Conservation (phyloP, 192 early-diverging fungal species). For the Mortierella antarctica region DNA sequence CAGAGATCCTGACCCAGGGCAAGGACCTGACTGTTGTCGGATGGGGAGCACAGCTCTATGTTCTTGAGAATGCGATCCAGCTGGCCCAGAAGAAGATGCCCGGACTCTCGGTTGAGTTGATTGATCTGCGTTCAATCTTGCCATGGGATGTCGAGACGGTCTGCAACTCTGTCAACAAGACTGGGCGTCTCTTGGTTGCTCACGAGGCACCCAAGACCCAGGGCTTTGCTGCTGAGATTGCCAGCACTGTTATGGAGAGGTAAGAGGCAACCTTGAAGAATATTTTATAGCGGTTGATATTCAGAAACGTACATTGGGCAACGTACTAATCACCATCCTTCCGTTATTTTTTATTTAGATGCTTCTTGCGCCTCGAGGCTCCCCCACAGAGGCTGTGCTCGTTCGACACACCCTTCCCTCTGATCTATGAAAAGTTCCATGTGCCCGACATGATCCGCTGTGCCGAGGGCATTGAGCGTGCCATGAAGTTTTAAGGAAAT, state of each 20-base stretch:
- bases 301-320: no score
- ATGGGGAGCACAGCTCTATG: conserved; percentile 93
- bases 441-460: conserved; percentile 87
- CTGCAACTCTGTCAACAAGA: conserved; percentile 90
- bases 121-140: conserved; percentile 90
- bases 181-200: conserved; percentile 90
- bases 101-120: conserved; percentile 88
- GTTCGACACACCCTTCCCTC: conserved; percentile 84
- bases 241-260: conserved; percentile 85
- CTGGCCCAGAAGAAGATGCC: conserved; percentile 88
- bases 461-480: conserved; percentile 88
- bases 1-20: conserved; percentile 86
- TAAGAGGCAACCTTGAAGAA: neutral
- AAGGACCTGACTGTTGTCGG: conserved; percentile 92
- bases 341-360: conserved; percentile 54
- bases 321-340: neutral
- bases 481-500: conserved; percentile 73
- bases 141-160: conserved; percentile 96
- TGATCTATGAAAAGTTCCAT: conserved; percentile 95
- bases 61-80: conserved; percentile 90
- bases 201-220: conserved; percentile 93
- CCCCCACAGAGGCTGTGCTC: conserved; percentile 84
- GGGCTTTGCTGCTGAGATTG: conserved; percentile 94
- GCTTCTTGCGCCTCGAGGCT: conserved; percentile 90
- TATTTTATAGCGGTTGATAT: neutral